Evolutionary conservation across 768 basidiomycete species (phyloP).

Genomic region (Boletus sensibilis): DNA sequence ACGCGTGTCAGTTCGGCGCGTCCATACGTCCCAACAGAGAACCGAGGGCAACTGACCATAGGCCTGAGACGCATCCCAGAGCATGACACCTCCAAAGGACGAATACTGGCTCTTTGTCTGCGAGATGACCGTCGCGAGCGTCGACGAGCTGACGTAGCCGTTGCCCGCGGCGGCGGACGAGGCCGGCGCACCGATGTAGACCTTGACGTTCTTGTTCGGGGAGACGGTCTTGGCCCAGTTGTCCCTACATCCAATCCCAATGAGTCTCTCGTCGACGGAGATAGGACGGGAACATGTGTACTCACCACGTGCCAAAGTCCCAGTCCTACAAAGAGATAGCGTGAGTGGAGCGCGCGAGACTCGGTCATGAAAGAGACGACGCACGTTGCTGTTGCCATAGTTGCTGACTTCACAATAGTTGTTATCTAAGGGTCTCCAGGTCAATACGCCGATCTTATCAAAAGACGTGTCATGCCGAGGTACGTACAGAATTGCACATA

Average conservation of each 20-base stretch:
- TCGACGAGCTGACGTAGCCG: constrained; percentile 40
- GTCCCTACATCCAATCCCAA: constrained; percentile 33
- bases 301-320: constrained; percentile 42
- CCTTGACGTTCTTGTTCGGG: constrained; percentile 45
- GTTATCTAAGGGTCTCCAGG: constrained; percentile 36
- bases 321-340: constrained; percentile 38
- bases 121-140: constrained; percentile 34
- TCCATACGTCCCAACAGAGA: neutral
- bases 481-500: constrained; percentile 49
- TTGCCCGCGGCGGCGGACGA: constrained; percentile 39
- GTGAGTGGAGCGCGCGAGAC: neutral
- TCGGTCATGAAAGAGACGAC: constrained; percentile 8
- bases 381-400: constrained; percentile 43
- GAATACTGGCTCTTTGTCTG: constrained; percentile 37
- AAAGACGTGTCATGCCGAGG: neutral
- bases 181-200: constrained; percentile 49
- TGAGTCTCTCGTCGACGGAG: neutral
- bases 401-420: constrained; percentile 42
- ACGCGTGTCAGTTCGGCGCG: neutral
- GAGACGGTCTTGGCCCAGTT: constrained; percentile 45
- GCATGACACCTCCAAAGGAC: constrained; percentile 46
- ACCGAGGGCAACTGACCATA: constrained; percentile 29
- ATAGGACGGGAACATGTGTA: neutral
- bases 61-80: constrained; percentile 48
- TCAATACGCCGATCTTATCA: constrained; percentile 1